A percentile compares a stretch with the other conserved stretches of the same genome.
Evolutionary conservation across 345 rosid genomes (phyloP).

Genomic region (Carallia pectinifolia): DNA sequence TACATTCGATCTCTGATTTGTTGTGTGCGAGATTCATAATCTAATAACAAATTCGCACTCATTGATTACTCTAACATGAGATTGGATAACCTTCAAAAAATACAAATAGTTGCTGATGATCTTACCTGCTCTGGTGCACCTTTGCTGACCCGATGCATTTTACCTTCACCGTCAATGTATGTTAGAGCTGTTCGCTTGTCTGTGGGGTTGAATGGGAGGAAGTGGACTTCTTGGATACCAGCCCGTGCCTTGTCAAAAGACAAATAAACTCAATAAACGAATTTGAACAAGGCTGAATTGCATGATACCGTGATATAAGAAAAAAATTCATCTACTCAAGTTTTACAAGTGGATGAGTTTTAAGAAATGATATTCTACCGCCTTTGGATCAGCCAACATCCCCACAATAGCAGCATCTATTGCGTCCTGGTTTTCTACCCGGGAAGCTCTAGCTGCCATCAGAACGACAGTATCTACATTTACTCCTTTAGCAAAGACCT

Average conservation of each 20-base stretch:
- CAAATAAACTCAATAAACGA: constrained; percentile 4
- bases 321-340: background rate
- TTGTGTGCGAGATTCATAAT: constrained; percentile 52
- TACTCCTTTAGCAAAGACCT: constrained; percentile 54
- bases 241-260: constrained; percentile 48
- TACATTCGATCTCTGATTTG: constrained; percentile 52
- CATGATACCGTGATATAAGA: background rate
- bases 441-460: constrained; percentile 67
- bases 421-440: constrained; percentile 65
- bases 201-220: constrained; percentile 63
- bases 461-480: constrained; percentile 46
- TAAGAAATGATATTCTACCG: constrained; percentile 31
- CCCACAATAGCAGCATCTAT: constrained; percentile 65
- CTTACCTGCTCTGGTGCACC: constrained; percentile 71
- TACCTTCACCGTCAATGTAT: constrained; percentile 44
- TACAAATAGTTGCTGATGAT: background rate
- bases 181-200: constrained; percentile 66
- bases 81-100: constrained; percentile 7
- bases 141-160: constrained; percentile 64
- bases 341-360: background rate
- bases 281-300: background rate
- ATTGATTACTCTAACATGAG: constrained; percentile 10
- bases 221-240: constrained; percentile 58
- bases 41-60: constrained; percentile 24
- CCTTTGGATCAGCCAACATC: constrained; percentile 66